Evolutionary conservation across 2,329 filamentous ascomycete genomes (phyloP), one percentile per base, ranked within the genome.

Genomic region (Paraconiothyrium sp.): DNA sequence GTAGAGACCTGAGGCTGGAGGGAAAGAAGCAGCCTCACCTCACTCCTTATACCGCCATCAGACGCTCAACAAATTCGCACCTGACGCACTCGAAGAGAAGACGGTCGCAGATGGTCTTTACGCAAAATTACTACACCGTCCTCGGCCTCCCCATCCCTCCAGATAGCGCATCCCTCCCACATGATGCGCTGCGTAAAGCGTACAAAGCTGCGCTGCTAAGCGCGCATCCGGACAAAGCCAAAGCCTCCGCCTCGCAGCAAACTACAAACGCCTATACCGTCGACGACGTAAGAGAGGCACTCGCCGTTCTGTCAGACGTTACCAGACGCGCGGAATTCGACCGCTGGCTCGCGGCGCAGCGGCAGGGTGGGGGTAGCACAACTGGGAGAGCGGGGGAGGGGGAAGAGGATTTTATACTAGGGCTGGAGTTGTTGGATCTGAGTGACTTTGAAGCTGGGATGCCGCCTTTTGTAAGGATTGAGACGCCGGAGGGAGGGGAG

Each of bases 251-350:
- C 3, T 14, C 24, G 8, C 11, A 37, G 20, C 11, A 37, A 14
- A 10, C 30, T 9, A n/a, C 7, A 13, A 11, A 60, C 7, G 20
- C 27, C 7, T 80, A 73, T 59, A 84, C 84, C 11, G 79, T 90
- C 51, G 88, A 90, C 70, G 80, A 86, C 50, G 87, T 90, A 32
- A 85, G 84, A 20, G 74, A 82, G n/a, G 88, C 88, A 4, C 89
- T 87, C 72, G 83, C 82, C 55, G 82, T 82, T 0, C 81, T 90
- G 2, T 79, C 80, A 0, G 78, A 85, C 48, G 76, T 83, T 0
- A 46, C 51, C 1, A 62, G 76, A 7, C 82, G 82, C 41, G 69
- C 74, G 0, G 83, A 84, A 54, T 88, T 72, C 44, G 70, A 77
- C n/a, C 48, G 32, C 7, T 75, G 68, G 69, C 30, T 62, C 65